A percentile compares a stretch with the other conserved stretches of the same genome.
These are phyloP conservation scores for Brettanomyces naardenensis DNA, from an alignment of 805 yeast genomes.

Conservation along the genomic window DNA sequence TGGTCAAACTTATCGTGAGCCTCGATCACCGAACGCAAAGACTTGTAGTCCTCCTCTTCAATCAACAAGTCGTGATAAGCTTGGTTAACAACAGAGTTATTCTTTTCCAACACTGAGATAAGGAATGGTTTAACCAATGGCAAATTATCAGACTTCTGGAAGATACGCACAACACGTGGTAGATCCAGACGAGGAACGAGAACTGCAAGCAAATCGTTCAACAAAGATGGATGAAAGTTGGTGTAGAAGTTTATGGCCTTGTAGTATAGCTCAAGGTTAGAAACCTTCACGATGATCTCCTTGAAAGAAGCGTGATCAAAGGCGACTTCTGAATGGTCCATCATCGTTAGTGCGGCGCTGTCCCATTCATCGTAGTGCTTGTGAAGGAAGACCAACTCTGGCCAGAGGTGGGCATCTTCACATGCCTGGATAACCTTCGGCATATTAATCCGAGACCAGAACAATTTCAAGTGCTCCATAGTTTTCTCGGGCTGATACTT, in stretches of 20 bases:
- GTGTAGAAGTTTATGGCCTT: constrained; percentile 94
- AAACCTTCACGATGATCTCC: constrained; percentile 89
- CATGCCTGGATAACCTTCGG: constrained; percentile 95
- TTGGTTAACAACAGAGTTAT: constrained; percentile 82
- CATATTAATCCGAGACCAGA: constrained; percentile 97
- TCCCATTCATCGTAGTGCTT: constrained; percentile 99
- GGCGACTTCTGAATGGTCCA: constrained; percentile 87
- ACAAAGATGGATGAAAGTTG: constrained; percentile 82
- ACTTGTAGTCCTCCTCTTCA: constrained; percentile 93
- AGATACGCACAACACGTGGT: constrained; percentile 89
- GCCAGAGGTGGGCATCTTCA: constrained; percentile 92
- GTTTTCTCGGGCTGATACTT: constrained; percentile 86
- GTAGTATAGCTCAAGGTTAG: constrained; percentile 94
- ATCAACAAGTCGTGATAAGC: constrained; percentile 94
- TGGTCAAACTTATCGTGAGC: constrained; percentile 88
- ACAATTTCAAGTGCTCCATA: constrained; percentile 92
- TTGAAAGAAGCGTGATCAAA: constrained; percentile 92
- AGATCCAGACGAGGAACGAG: constrained; percentile 87
- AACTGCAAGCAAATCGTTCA: constrained; percentile 78
- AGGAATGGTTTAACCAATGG: constrained; percentile 95
- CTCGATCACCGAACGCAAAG: constrained; percentile 81
- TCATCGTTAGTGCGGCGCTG: constrained; percentile 94
- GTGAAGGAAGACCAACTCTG: constrained; percentile 90
- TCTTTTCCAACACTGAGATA: constrained; percentile 83
- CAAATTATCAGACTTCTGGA: constrained; percentile 89